A percentile compares a stretch with the other conserved stretches of the same genome.
These are phyloP conservation scores for Termitomyces sp. DNA, from an alignment of 768 basidiomycete species.

Conservation along the genomic window DNA sequence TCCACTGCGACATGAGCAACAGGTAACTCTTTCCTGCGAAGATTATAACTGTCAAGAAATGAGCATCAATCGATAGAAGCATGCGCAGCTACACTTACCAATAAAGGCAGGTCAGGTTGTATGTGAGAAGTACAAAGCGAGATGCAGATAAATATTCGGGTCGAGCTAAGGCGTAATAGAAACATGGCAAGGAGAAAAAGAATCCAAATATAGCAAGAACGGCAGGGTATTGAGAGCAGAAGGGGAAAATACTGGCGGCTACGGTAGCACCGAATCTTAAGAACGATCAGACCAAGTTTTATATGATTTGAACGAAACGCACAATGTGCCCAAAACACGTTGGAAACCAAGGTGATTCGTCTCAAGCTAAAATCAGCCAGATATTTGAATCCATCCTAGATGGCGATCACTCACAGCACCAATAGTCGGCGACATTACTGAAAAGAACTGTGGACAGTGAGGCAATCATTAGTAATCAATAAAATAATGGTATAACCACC, in stretches of 20 bases:
- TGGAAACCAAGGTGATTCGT: conserved; percentile 84
- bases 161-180: conserved; percentile 79
- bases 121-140: conserved; percentile 79
- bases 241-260: conserved; percentile 64
- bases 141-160: conserved; percentile 72
- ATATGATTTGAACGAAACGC: conserved; percentile 22
- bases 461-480: conserved; percentile 4
- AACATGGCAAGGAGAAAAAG: conserved; percentile 89
- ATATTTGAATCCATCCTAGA: background rate
- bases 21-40: conserved; percentile 53
- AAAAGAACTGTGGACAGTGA: conserved; percentile 54
- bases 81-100: conserved; percentile 34
- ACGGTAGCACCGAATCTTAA: conserved; percentile 70
- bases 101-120: conserved; percentile 81
- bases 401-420: conserved; percentile 52
- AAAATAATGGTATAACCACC: background rate
- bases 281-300: conserved; percentile 9
- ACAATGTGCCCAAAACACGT: conserved; percentile 84
- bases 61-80: background rate
- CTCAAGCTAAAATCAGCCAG: conserved; percentile 27
- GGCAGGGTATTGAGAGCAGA: conserved; percentile 71
- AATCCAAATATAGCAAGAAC: conserved; percentile 81
- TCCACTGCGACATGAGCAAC: conserved; percentile 68
- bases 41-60: conserved; percentile 58
- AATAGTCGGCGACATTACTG: conserved; percentile 88